A percentile compares a stretch with the other conserved stretches of the same genome.
Conservation (phyloP, 164 flowering plant species). For the Akebia trifoliata region DNA sequence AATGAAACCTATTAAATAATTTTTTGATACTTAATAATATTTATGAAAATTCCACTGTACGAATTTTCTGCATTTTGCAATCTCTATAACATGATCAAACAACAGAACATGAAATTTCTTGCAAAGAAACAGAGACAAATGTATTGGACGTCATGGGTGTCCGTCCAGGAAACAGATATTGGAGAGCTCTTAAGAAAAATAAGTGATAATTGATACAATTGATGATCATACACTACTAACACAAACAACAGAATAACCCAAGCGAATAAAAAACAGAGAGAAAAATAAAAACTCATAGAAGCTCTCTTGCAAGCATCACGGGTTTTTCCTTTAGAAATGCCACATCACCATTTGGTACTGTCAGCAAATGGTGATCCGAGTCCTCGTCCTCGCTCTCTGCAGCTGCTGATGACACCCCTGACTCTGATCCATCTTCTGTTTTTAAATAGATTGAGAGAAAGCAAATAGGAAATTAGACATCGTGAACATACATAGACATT, state of each 20-base stretch:
- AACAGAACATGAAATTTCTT: too few relatives aligned
- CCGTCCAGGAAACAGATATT: not conserved
- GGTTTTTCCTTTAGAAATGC: constrained; percentile 67
- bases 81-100: too few relatives aligned
- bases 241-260: constrained; percentile 13
- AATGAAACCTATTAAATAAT: too few relatives aligned
- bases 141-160: not conserved
- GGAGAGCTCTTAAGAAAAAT: not conserved
- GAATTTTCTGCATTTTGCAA: too few relatives aligned
- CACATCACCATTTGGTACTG: constrained; percentile 48
- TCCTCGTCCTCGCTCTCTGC: constrained; percentile 54
- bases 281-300: constrained; percentile 23
- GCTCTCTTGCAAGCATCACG: constrained; percentile 54
- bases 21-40: too few relatives aligned
- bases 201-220: constrained; percentile 14
- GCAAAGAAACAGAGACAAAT: too few relatives aligned
- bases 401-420: constrained; percentile 36
- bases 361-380: constrained; percentile 62
- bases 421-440: constrained; percentile 54
- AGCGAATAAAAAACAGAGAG: not conserved
- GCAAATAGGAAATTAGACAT: not conserved
- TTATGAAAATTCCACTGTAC: too few relatives aligned
- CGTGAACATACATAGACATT: not conserved
- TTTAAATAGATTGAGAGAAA: not conserved
- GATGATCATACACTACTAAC: constrained; percentile 15